These are phyloP conservation scores for Colletotrichum ledebouriae DNA, from an alignment of 2,329 filamentous ascomycete genomes.

Conservation along the genomic window DNA sequence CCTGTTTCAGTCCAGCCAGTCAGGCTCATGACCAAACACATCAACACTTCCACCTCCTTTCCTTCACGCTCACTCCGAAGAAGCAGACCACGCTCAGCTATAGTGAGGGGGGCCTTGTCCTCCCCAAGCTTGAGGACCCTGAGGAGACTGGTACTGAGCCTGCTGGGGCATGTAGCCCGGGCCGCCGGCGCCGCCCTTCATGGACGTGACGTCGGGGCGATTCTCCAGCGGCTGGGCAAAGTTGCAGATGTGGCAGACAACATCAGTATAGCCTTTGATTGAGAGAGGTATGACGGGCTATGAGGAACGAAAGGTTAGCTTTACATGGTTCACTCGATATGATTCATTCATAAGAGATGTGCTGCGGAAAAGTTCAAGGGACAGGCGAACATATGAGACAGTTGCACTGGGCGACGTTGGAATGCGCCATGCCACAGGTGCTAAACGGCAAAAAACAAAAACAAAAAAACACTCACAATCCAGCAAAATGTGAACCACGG, in stretches of 20 bases:
- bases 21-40: too few species aligned
- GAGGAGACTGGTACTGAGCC: constrained; percentile 51
- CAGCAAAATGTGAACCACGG: constrained; percentile 88
- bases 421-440: background rate
- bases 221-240: constrained; percentile 77
- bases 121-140: constrained; percentile 48
- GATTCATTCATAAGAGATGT: too few species aligned
- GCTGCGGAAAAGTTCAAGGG: too few species aligned
- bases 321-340: too few species aligned
- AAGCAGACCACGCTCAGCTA: constrained; percentile 9
- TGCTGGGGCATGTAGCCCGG: constrained; percentile 48
- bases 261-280: constrained; percentile 75
- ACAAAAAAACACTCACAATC: constrained; percentile 62
- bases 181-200: constrained; percentile 58
- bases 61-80: background rate
- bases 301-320: constrained; percentile 20
- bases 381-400: too few species aligned
- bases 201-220: constrained; percentile 67
- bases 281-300: constrained; percentile 80
- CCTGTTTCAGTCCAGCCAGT: too few species aligned
- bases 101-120: constrained; percentile 41
- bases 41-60: background rate
- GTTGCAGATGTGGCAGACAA: constrained; percentile 81
- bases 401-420: background rate
- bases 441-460: too few species aligned